phyloP scores from a whole-genome alignment of 306 rosid genomes.

The Sicyos baderoa region DNA sequence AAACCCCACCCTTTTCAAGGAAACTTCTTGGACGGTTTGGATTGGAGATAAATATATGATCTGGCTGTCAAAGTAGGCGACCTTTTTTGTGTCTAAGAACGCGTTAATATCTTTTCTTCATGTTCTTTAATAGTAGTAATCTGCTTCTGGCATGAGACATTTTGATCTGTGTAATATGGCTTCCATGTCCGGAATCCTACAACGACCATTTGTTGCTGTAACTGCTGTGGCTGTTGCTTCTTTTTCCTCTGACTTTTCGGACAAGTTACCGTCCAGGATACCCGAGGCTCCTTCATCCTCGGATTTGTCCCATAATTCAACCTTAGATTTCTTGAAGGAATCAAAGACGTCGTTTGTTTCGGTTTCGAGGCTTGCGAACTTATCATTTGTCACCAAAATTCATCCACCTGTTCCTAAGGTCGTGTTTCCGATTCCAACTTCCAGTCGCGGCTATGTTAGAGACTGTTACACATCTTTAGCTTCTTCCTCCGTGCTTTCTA shows the following conservation, averaged over 20 bases:
- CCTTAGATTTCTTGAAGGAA: constrained; percentile 22
- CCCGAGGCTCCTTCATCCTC: constrained; percentile 34
- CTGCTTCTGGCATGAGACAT: constrained; percentile 23
- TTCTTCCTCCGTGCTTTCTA: constrained; percentile 41
- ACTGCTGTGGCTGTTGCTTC: constrained; percentile 74
- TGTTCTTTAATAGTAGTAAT: not conserved
- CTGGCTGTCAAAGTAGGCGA: constrained; percentile 12
- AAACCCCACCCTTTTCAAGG: not conserved
- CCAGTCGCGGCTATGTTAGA: constrained; percentile 25
- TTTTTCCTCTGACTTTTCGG: constrained; percentile 53
- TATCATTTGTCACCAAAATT: constrained; percentile 45
- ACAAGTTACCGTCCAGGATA: constrained; percentile 39
- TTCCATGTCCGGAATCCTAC: constrained; percentile 69
- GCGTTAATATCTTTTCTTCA: not conserved
- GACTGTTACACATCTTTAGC: constrained; percentile 32
- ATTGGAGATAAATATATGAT: not conserved
- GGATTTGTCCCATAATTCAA: constrained; percentile 21
- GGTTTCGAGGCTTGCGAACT: constrained; percentile 49
- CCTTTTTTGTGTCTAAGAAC: not conserved
- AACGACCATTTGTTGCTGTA: constrained; percentile 80
- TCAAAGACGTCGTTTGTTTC: constrained; percentile 42
- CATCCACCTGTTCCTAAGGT: constrained; percentile 53
- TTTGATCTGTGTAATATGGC: constrained; percentile 38
- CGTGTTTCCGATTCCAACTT: constrained; percentile 35
- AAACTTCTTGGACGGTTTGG: constrained; percentile 18